Conservation (phyloP, 2,329 filamentous ascomycete genomes). For the Neofusicoccum umdonicola region DNA sequence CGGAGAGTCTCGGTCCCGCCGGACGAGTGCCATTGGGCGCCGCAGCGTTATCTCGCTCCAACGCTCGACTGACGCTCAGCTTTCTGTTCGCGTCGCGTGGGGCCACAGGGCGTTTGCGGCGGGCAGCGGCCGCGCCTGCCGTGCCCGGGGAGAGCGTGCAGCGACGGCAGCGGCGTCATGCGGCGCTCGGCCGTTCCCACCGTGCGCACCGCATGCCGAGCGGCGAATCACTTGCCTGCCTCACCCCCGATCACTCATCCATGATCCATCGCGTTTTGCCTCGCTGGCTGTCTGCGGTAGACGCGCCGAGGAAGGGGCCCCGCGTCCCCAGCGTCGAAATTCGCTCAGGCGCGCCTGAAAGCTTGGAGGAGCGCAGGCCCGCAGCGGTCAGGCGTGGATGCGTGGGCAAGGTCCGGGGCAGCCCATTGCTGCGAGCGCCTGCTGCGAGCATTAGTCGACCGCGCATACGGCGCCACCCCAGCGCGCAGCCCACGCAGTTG, state of each 20-base stretch:
- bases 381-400: not conserved
- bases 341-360: not conserved
- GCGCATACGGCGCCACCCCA: not conserved
- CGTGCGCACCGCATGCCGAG: not conserved
- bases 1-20: not conserved
- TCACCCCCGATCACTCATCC: not conserved
- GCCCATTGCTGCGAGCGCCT: not conserved
- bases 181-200: not conserved
- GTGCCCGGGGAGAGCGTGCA: not conserved
- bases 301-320: not conserved
- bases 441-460: not conserved
- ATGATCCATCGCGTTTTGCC: not conserved
- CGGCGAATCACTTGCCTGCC: not conserved
- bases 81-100: not conserved
- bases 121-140: no score
- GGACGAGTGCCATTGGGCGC: not conserved
- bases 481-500: not conserved
- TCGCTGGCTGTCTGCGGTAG: not conserved
- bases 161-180: constrained; percentile 1
- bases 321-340: constrained; percentile 1
- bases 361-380: not conserved
- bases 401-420: not conserved
- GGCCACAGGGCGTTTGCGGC: not conserved
- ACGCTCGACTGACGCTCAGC: not conserved
- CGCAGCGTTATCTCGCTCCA: not conserved